phyloP scores from a whole-genome alignment of 1,284 basidiomycete species.

The Tilletia indica region DNA sequence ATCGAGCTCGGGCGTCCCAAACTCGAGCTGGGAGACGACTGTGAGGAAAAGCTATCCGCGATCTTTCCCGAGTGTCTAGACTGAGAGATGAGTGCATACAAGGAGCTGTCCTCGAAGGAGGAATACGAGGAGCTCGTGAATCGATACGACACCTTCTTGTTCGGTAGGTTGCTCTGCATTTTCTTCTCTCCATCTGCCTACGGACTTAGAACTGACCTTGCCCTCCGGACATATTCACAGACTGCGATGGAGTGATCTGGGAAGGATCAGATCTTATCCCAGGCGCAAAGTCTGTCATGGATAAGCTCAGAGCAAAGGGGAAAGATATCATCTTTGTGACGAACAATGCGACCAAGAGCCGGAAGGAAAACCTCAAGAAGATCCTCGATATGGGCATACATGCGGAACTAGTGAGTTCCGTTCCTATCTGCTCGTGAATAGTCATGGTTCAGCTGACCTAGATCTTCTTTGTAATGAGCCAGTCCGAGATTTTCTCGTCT shows the following conservation, averaged over 20 bases:
- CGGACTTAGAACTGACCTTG: not conserved
- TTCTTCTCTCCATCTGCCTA: not conserved
- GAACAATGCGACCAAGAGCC: constrained; percentile 94
- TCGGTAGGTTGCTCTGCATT: constrained; percentile 24
- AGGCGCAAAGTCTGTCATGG: constrained; percentile 56
- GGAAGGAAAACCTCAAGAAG: constrained; percentile 80
- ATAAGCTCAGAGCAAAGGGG: constrained; percentile 60
- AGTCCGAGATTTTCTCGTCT: constrained; percentile 95
- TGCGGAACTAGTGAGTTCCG: constrained; percentile 70
- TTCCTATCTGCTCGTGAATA: not conserved
- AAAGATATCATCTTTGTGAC: constrained; percentile 93
- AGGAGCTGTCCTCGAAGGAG: constrained; percentile 29
- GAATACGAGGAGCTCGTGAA: constrained; percentile 40
- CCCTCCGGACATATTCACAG: constrained; percentile 51
- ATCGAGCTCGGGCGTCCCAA: too few species aligned
- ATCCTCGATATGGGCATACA: constrained; percentile 86
- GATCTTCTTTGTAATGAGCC: not conserved
- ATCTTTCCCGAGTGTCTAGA: not conserved
- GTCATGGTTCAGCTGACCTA: not conserved
- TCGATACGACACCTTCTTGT: constrained; percentile 52
- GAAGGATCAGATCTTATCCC: constrained; percentile 68
- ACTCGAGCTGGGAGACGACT: too few species aligned
- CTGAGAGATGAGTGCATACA: constrained; percentile 26
- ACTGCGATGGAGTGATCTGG: constrained; percentile 84
- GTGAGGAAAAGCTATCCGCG: too few species aligned